phyloP scores from a whole-genome alignment of 2,329 filamentous ascomycete genomes.

The Neoascochyta sp. region DNA sequence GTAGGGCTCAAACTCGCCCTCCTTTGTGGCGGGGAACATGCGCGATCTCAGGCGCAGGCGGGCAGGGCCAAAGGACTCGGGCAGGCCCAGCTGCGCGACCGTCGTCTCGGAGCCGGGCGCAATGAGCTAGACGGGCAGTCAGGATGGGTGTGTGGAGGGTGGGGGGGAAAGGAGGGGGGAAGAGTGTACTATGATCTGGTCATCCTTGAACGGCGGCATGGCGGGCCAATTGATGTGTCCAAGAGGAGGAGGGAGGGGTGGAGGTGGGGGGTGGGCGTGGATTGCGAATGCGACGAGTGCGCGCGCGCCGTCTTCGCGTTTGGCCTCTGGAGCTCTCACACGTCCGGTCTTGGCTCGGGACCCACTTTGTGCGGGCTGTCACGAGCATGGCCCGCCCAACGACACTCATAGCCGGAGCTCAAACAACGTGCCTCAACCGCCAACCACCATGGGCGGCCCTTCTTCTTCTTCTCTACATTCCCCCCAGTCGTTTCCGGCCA shows the following conservation, averaged over 20 bases:
- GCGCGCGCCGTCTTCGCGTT: background rate
- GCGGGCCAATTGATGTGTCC: conserved; percentile 26
- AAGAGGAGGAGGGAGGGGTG: conserved; percentile 2
- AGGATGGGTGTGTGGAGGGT: background rate
- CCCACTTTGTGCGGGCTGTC: no score
- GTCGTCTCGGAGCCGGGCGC: conserved; percentile 84
- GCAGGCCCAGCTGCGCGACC: conserved; percentile 83
- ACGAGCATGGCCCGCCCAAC: no score
- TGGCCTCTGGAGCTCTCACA: no score
- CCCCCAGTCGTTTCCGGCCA: no score
- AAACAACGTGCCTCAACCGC: no score
- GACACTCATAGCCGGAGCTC: no score
- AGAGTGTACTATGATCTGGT: conserved; percentile 43
- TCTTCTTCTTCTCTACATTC: no score
- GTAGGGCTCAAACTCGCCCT: conserved; percentile 76
- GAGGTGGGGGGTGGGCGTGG: conserved; percentile 6
- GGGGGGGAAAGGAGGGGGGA: background rate
- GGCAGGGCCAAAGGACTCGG: conserved; percentile 89
- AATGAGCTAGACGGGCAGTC: conserved; percentile 52
- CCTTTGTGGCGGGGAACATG: conserved; percentile 81
- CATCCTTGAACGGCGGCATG: conserved; percentile 47
- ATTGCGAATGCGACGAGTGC: background rate
- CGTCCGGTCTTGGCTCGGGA: no score
- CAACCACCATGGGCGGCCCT: no score
- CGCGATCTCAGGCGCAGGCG: conserved; percentile 80